These are phyloP conservation scores for Papiliotrema fonsecae DNA, from an alignment of 1,284 basidiomycete genomes.

Conservation along the genomic window DNA sequence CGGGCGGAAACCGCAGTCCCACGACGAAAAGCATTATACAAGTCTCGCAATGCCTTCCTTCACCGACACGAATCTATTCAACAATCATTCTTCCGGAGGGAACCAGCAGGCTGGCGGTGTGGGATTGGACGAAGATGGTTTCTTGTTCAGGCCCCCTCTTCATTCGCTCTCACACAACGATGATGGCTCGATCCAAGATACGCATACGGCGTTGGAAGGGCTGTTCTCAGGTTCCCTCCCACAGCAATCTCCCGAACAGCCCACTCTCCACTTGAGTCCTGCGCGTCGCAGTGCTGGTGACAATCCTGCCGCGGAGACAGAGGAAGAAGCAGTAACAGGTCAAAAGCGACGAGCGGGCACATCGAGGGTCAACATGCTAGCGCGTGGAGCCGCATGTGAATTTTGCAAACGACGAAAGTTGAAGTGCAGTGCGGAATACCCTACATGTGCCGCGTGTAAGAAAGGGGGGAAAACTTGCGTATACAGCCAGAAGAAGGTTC, in stretches of 20 bases:
- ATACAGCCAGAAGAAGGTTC: constrained; percentile 45
- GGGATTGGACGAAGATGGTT: no score
- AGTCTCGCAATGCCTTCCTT: not conserved
- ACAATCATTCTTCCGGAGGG: no score
- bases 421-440: constrained; percentile 43
- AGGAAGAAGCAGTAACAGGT: not conserved
- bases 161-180: no score
- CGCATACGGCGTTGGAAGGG: not conserved
- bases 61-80: no score
- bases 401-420: constrained; percentile 48
- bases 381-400: constrained; percentile 46
- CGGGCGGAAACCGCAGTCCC: not conserved
- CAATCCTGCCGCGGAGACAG: not conserved
- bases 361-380: constrained; percentile 39
- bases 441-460: constrained; percentile 38
- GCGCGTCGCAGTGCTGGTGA: not conserved
- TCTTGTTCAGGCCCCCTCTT: no score
- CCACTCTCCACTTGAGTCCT: no score
- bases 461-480: constrained; percentile 38
- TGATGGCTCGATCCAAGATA: no score
- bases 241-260: no score
- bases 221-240: not conserved
- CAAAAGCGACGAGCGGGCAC: constrained; percentile 35
- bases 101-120: no score
- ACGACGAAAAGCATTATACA: not conserved